Base-by-base conservation (phyloP, 495 filamentous ascomycete genomes). In the Astrothelium subdiscretum region DNA sequence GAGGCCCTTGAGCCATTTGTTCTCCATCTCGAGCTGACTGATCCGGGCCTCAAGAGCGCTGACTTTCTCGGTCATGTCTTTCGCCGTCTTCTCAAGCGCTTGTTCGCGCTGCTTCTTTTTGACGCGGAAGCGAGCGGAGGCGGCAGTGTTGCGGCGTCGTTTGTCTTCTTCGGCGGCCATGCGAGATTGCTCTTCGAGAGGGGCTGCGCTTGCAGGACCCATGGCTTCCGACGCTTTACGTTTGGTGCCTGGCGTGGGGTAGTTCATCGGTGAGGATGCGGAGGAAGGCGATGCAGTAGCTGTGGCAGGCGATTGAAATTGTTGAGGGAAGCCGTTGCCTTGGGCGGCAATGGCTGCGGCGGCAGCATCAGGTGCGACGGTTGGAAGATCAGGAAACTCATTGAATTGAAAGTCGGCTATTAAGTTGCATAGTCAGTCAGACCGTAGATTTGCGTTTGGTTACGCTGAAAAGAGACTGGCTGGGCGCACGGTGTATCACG, bases 41-140 rank as follows among this genome's bases (percentile, higher is more conserved):
- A 98, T 90, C 44, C 87, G 85, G 58, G 85, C 80, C 73, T 97
- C 94, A 13, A 98, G 81, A 12, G 76, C 77, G 12, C 77, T 77
- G 44, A 95, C 88, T 76, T 92, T 91, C 38, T 96, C 92, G 8
- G 82, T 83, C 72, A 95, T 90, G 67, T 97, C 94, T 74, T 95
- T 92, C 62, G 94, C 88, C 52, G 85, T 85, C 61, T 86, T 86
- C 77, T 97, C 94, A 63, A 98, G 87, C 2, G 88, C 87, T 72
- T 94, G 89, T 77, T 98, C 94, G 60, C 94, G 89, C 76, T 95
- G 90, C 83, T 98, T 98, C 89, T 98, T 98, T 84, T 98, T 98
- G 69, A 95, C 85, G 62, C 94, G 88, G 83, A 98, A 98, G 60
- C 94, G 88, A 24, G 94, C 94, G 58, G 84, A 88, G 44, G 94